phyloP scores from a whole-genome alignment of 352 stramenopile species.

The Halophytophthora polymorphica region DNA sequence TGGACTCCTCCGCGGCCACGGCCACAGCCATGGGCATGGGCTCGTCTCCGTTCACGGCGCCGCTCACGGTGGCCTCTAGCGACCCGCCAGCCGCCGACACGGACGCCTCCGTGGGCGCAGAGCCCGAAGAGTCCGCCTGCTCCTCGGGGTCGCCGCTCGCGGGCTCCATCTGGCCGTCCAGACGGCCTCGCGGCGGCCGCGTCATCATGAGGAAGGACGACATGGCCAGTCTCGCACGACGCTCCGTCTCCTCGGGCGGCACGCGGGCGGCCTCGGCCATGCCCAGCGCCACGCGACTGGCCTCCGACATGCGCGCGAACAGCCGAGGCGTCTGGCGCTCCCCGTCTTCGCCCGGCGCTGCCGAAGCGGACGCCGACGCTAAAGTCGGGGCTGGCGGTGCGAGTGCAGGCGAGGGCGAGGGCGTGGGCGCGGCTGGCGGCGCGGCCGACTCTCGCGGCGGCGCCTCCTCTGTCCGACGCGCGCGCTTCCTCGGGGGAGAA shows the following conservation, averaged over 20 bases:
- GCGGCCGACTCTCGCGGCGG: neutral
- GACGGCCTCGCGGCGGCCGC: slow-evolving; percentile 19
- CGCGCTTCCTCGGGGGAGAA: slow-evolving; percentile 36
- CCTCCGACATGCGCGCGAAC: slow-evolving; percentile 26
- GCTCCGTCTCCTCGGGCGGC: slow-evolving; percentile 12
- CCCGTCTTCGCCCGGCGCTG: slow-evolving; percentile 19
- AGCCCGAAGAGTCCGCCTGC: neutral
- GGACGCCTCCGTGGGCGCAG: slow-evolving; percentile 2
- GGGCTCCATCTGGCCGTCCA: slow-evolving; percentile 15
- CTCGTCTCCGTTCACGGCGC: slow-evolving; percentile 22
- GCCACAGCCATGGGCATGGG: slow-evolving; percentile 32
- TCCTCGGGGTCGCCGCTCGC: slow-evolving; percentile 8
- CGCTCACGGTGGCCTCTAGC: slow-evolving; percentile 28
- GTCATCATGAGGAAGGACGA: slow-evolving; percentile 37
- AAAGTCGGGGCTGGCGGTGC: neutral
- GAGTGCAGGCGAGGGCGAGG: neutral
- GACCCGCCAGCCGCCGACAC: slow-evolving; percentile 14
- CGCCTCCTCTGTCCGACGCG: slow-evolving; percentile 27
- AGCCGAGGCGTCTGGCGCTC: slow-evolving; percentile 28
- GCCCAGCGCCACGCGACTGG: slow-evolving; percentile 1
- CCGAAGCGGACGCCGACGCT: neutral
- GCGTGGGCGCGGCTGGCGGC: neutral
- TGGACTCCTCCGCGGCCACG: slow-evolving; percentile 56
- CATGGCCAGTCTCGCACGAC: slow-evolving; percentile 16
- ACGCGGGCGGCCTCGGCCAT: neutral